phyloP scores from a whole-genome alignment of 192 early-diverging fungal genomes.

The Paraglomus occultum region DNA sequence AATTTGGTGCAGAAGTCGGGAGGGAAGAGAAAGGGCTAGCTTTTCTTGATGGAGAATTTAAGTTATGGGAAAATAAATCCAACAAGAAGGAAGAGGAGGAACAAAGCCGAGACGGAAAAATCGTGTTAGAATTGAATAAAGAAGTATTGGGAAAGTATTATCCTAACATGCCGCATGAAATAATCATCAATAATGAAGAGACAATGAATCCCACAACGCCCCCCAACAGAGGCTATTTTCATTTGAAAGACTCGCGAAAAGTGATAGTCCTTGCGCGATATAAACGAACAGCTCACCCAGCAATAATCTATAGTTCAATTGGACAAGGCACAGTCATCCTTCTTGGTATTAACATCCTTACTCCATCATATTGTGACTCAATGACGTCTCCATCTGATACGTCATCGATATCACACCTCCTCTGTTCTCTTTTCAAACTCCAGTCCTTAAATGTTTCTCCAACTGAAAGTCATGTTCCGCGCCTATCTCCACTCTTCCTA shows the following conservation, averaged over 20 bases:
- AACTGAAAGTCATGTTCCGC: background rate
- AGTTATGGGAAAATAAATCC: conserved; percentile 25
- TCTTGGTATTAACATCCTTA: background rate
- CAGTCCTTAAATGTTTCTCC: background rate
- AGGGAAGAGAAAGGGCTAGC: conserved; percentile 74
- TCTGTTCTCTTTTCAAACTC: conserved; percentile 2
- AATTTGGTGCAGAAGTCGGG: conserved; percentile 70
- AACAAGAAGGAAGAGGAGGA: background rate
- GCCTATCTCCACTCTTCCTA: conserved; percentile 1
- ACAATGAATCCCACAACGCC: background rate
- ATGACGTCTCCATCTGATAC: background rate
- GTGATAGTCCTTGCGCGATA: background rate
- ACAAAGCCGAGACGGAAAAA: background rate
- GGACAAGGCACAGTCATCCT: conserved; percentile 33
- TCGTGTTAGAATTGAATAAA: conserved; percentile 5
- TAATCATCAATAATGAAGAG: background rate
- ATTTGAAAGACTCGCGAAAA: background rate
- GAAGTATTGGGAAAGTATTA: background rate
- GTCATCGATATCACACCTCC: background rate
- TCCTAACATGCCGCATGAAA: conserved; percentile 7
- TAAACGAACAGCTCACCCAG: conserved; percentile 30
- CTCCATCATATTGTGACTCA: too few relatives aligned
- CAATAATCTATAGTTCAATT: conserved; percentile 44
- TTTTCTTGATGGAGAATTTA: conserved; percentile 71
- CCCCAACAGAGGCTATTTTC: background rate